Conservation (phyloP, 768 basidiomycete species). For the Leccinum disarticulatum region DNA sequence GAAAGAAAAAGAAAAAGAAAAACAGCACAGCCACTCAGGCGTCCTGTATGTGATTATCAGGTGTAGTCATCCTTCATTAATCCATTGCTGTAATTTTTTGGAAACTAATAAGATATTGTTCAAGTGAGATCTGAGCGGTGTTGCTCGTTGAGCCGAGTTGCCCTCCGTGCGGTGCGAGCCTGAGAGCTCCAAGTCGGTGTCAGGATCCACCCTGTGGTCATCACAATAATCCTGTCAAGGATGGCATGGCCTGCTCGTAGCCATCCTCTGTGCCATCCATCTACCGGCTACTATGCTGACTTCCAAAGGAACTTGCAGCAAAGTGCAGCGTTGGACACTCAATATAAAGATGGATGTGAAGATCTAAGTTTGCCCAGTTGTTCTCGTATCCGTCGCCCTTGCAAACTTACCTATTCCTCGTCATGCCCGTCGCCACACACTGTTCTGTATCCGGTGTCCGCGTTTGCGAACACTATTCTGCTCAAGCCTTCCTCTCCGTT, state of each 20-base stretch:
- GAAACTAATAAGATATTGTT: neutral
- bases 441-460: conserved; percentile 21
- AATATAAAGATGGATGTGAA: conserved; percentile 11
- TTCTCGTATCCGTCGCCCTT: neutral
- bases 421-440: conserved; percentile 34
- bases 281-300: conserved; percentile 7
- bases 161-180: neutral
- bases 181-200: neutral
- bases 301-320: conserved; percentile 26
- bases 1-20: too few relatives aligned
- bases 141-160: neutral
- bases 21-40: neutral
- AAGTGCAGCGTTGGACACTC: neutral
- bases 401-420: neutral
- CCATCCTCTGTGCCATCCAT: conserved; percentile 12
- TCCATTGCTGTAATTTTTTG: neutral
- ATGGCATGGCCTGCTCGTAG: conserved; percentile 4
- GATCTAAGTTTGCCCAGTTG: neutral
- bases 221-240: neutral
- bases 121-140: neutral
- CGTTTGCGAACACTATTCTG: conserved; percentile 40
- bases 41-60: neutral
- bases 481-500: conserved; percentile 41
- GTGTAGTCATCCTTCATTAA: neutral
- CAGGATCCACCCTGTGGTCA: conserved; percentile 23